Conservation (phyloP, 1,284 basidiomycete genomes). For the Austropuccinia psidii region DNA sequence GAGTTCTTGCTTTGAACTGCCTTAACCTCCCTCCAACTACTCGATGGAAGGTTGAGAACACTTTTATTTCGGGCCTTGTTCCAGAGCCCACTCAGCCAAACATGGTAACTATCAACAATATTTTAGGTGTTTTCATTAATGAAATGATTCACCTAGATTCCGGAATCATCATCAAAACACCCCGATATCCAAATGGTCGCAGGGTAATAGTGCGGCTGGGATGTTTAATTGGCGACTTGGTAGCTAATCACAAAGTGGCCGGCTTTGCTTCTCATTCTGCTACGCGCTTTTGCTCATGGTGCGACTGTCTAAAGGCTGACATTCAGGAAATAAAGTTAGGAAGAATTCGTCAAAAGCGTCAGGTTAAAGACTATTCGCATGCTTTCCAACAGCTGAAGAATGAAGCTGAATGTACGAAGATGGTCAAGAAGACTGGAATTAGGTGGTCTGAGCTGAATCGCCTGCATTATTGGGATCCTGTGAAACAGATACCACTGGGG, state of each 20-base stretch:
- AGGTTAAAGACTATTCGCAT: background rate
- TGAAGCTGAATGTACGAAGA: background rate
- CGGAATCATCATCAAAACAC: background rate
- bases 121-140: background rate
- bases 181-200: background rate
- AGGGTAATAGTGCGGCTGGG: background rate
- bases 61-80: background rate
- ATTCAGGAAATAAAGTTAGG: background rate
- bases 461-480: conserved; percentile 27
- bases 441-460: conserved; percentile 15
- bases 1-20: background rate
- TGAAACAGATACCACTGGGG: background rate
- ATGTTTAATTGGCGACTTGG: background rate
- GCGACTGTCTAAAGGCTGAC: background rate
- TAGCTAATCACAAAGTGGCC: background rate
- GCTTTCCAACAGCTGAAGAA: background rate
- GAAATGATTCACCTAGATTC: background rate
- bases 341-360: background rate
- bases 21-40: background rate
- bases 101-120: background rate
- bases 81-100: background rate
- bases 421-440: conserved; percentile 2
- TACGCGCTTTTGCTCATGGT: background rate
- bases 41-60: background rate
- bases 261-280: conserved; percentile 7